Percentiles rank a stretch among this genome's conserved stretches.
phyloP scores from a whole-genome alignment of 2,329 filamentous ascomycete genomes.

The Monosporascus sp. region DNA sequence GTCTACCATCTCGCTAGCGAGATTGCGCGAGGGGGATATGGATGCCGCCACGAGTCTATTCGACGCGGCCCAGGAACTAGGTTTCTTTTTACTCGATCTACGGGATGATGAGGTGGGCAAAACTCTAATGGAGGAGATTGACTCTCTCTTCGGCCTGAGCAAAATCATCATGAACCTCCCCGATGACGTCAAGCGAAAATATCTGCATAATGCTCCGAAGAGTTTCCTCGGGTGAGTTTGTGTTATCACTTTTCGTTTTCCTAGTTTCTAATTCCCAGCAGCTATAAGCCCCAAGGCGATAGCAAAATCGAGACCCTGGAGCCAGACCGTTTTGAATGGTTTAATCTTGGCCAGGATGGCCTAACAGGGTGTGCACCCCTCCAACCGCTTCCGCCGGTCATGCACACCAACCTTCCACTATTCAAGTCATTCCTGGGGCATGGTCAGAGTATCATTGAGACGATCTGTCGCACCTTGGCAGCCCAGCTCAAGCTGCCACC shows the following conservation, averaged over 20 bases:
- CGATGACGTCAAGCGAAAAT: slow-evolving; percentile 5
- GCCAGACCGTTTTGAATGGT: slow-evolving; percentile 24
- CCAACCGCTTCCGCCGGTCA: slow-evolving; percentile 8
- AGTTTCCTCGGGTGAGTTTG: slow-evolving; percentile 11
- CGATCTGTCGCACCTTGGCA: slow-evolving; percentile 15
- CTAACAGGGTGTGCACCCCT: slow-evolving; percentile 16
- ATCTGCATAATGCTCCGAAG: slow-evolving; percentile 6
- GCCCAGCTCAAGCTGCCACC: slow-evolving; percentile 18
- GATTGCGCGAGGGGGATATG: not conserved
- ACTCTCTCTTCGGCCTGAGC: slow-evolving; percentile 5
- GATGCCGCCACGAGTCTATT: not conserved
- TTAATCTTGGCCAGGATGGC: slow-evolving; percentile 25
- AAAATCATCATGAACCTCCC: slow-evolving; percentile 7
- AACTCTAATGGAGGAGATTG: slow-evolving; percentile 6
- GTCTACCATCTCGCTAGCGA: slow-evolving; percentile 4
- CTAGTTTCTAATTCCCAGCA: not conserved
- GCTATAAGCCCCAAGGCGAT: slow-evolving; percentile 11
- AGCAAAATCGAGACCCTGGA: slow-evolving; percentile 17
- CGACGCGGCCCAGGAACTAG: slow-evolving; percentile 5
- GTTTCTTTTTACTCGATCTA: slow-evolving; percentile 15
- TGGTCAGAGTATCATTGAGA: slow-evolving; percentile 8
- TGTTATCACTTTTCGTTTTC: not conserved
- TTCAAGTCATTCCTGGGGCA: slow-evolving; percentile 11
- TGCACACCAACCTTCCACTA: slow-evolving; percentile 1
- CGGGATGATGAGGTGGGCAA: slow-evolving; percentile 5